These are phyloP conservation scores for Oehlia diaphana DNA, from an alignment of 192 early-diverging fungal genomes.

Conservation along the genomic window DNA sequence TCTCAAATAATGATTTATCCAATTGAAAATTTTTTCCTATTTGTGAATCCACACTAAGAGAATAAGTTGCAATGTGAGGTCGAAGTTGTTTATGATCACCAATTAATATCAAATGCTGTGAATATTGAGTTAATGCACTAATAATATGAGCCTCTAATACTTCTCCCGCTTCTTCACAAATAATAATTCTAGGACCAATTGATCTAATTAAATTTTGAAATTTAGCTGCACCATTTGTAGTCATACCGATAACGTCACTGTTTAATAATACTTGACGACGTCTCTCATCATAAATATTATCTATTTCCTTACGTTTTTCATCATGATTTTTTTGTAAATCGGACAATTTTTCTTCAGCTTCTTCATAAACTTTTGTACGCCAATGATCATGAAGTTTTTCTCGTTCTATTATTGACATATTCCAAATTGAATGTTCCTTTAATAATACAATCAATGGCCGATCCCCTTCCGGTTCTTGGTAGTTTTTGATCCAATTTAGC, in stretches of 20 bases:
- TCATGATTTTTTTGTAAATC: slow-evolving; percentile 5
- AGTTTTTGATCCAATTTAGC: neutral
- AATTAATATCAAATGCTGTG: slow-evolving; percentile 58
- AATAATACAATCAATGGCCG: neutral
- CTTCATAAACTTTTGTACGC: slow-evolving; percentile 31
- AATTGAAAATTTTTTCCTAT: slow-evolving; percentile 41
- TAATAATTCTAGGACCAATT: slow-evolving; percentile 50
- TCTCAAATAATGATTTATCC: slow-evolving; percentile 54
- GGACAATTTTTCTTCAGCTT: slow-evolving; percentile 30
- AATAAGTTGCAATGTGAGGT: neutral
- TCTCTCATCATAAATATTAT: slow-evolving; percentile 38
- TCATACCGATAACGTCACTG: slow-evolving; percentile 55
- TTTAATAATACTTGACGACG: slow-evolving; percentile 32
- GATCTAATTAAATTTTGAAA: slow-evolving; percentile 29
- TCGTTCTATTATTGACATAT: slow-evolving; percentile 48
- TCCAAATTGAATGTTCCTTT: slow-evolving; percentile 43
- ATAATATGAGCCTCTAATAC: slow-evolving; percentile 59
- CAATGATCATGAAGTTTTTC: slow-evolving; percentile 39
- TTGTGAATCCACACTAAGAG: slow-evolving; percentile 37
- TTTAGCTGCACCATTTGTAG: slow-evolving; percentile 64
- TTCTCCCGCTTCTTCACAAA: slow-evolving; percentile 63
- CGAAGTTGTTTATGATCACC: slow-evolving; percentile 43
- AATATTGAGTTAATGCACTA: slow-evolving; percentile 40
- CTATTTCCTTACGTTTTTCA: slow-evolving; percentile 12
- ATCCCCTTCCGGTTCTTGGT: neutral